Conservation (phyloP, 176 grass and related monocot species). For the Rhynchospora breviuscula region DNA sequence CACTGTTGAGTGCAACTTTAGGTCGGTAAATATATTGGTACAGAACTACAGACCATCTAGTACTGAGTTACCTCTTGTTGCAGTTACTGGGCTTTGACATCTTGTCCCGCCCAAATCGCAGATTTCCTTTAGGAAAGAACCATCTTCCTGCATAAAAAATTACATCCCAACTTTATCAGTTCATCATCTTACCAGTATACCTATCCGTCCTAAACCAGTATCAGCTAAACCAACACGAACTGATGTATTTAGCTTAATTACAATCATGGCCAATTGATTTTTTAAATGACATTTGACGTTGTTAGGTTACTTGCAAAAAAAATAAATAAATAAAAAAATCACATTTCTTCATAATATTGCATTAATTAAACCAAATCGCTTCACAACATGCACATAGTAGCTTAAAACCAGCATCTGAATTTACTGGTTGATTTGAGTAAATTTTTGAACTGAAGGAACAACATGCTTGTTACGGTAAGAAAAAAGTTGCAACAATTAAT, state of each 20-base stretch:
- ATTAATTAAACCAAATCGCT: background rate
- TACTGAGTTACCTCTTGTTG: constrained; percentile 27
- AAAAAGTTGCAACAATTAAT: background rate
- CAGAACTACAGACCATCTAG: background rate
- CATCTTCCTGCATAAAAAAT: constrained; percentile 21
- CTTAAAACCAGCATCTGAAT: background rate
- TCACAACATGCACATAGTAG: background rate
- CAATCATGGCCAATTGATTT: background rate
- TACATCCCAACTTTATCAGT: background rate
- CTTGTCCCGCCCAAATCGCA: background rate
- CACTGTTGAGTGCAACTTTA: background rate
- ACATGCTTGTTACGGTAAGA: background rate
- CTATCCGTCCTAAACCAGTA: background rate
- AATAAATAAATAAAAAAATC: too few relatives aligned
- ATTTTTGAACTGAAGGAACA: background rate
- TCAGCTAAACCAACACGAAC: background rate
- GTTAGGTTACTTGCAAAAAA: background rate
- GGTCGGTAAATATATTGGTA: background rate
- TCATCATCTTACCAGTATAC: background rate
- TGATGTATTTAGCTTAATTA: background rate
- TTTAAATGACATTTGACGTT: background rate
- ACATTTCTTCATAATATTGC: background rate
- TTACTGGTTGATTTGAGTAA: background rate
- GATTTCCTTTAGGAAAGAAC: constrained; percentile 3
- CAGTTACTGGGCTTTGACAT: constrained; percentile 12